Evolutionary conservation across 2,329 filamentous ascomycete genomes (phyloP).

Genomic region (Pseudogymnoascus sp.): DNA sequence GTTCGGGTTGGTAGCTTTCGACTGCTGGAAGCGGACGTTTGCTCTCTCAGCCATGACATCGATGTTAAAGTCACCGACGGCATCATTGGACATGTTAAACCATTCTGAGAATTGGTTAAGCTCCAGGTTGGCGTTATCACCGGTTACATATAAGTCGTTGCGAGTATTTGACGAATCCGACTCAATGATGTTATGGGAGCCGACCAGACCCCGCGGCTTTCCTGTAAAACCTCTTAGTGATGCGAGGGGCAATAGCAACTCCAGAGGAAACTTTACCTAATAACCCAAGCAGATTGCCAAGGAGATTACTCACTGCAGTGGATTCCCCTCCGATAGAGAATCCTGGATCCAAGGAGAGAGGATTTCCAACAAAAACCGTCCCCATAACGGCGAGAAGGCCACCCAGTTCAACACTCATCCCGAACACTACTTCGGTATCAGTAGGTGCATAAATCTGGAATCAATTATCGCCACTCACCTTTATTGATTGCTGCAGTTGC

Average conservation of each 20-base stretch:
- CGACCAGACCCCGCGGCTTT: conserved; percentile 20
- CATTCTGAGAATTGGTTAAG: conserved; percentile 42
- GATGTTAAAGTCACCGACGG: conserved; percentile 16
- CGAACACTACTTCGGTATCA: conserved; percentile 31
- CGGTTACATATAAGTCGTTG: conserved; percentile 22
- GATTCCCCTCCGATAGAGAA: conserved; percentile 35
- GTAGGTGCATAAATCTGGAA: neutral
- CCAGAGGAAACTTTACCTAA: neutral
- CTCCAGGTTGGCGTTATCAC: conserved; percentile 40
- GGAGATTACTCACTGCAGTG: conserved; percentile 8
- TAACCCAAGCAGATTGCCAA: conserved; percentile 10
- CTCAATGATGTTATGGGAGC: conserved; percentile 25
- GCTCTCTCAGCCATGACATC: conserved; percentile 17
- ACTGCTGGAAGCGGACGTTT: conserved; percentile 37
- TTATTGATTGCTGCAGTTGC: conserved; percentile 31
- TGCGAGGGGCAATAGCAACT: neutral
- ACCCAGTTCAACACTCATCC: conserved; percentile 36
- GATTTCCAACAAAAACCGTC: conserved; percentile 37
- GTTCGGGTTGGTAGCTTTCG: conserved; percentile 40
- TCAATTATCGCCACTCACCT: conserved; percentile 20
- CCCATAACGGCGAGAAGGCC: conserved; percentile 36
- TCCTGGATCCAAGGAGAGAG: conserved; percentile 35
- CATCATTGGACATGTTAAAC: conserved; percentile 31
- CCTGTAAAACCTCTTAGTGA: conserved; percentile 7
- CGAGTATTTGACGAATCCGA: conserved; percentile 22